A percentile compares a stretch with the other conserved stretches of the same genome.
Conservation (phyloP, 768 basidiomycete species). For the Paxillus rubicundulus region DNA sequence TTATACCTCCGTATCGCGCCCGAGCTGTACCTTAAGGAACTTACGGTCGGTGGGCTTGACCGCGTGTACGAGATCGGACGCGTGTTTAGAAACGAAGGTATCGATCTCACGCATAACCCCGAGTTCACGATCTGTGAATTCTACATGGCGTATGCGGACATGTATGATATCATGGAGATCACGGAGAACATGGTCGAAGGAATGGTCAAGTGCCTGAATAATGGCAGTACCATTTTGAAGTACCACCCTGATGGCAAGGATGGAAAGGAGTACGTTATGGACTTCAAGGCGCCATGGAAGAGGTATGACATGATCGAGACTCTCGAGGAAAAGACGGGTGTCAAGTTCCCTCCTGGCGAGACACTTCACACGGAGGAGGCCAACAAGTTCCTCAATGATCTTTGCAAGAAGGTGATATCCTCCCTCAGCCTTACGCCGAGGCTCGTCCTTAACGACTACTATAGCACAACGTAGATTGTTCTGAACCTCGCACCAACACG, state of each 20-base stretch:
- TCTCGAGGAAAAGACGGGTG: constrained; percentile 87
- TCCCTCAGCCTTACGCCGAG: not conserved
- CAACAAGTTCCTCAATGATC: constrained; percentile 81
- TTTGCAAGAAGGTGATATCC: constrained; percentile 72
- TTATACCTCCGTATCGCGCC: constrained; percentile 97
- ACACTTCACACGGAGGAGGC: constrained; percentile 84
- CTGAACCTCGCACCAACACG: constrained; percentile 92
- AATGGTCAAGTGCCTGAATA: constrained; percentile 82
- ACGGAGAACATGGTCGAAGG: constrained; percentile 90
- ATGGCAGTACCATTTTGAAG: constrained; percentile 72
- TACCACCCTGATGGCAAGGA: constrained; percentile 97
- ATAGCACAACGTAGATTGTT: constrained; percentile 94
- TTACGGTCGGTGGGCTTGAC: constrained; percentile 95
- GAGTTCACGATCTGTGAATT: constrained; percentile 99
- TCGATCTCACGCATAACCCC: constrained; percentile 98
- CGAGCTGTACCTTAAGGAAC: constrained; percentile 96
- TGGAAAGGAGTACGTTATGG: constrained; percentile 67
- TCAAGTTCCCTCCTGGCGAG: constrained; percentile 92
- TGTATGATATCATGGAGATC: constrained; percentile 98
- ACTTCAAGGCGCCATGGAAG: constrained; percentile 97
- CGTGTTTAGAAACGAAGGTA: constrained; percentile 97
- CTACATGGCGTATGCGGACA: constrained; percentile 99
- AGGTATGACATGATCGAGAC: constrained; percentile 97
- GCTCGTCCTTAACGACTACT: not conserved
- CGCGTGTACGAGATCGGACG: constrained; percentile 98